These are phyloP conservation scores for Fraxinus paxiana DNA, from an alignment of 305 asterid species.

Conservation along the genomic window DNA sequence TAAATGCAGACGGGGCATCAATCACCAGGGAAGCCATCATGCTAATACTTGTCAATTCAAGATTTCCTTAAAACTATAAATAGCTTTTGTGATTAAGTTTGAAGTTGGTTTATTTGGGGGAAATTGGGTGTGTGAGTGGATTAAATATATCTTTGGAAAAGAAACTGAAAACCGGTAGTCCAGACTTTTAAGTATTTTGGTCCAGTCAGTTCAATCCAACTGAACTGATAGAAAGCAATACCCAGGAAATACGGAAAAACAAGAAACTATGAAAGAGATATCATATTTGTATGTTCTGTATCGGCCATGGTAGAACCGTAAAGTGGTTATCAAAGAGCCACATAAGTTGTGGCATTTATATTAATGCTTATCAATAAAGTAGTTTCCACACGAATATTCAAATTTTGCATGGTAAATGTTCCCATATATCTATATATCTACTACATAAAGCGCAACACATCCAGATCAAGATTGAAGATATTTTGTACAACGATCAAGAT, in stretches of 20 bases:
- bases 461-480: not conserved
- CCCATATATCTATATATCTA: not conserved
- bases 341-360: not conserved
- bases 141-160: not conserved
- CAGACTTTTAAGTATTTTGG: slow-evolving; percentile 10
- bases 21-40: not conserved
- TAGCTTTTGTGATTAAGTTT: not conserved
- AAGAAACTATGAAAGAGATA: not conserved
- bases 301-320: not conserved
- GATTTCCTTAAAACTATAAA: not conserved
- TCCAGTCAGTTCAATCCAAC: not conserved
- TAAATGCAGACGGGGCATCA: slow-evolving; percentile 1
- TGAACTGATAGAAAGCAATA: not conserved
- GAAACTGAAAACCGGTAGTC: not conserved
- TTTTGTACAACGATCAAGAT: not conserved
- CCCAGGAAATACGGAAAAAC: not conserved
- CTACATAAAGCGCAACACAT: not conserved
- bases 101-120: not conserved
- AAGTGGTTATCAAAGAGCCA: not conserved
- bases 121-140: not conserved
- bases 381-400: not conserved
- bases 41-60: not conserved
- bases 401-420: not conserved
- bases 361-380: not conserved
- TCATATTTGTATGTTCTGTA: not conserved